These are phyloP conservation scores for Cladochytrium replicatum DNA, from an alignment of 192 early-diverging fungal species.

Conservation along the genomic window DNA sequence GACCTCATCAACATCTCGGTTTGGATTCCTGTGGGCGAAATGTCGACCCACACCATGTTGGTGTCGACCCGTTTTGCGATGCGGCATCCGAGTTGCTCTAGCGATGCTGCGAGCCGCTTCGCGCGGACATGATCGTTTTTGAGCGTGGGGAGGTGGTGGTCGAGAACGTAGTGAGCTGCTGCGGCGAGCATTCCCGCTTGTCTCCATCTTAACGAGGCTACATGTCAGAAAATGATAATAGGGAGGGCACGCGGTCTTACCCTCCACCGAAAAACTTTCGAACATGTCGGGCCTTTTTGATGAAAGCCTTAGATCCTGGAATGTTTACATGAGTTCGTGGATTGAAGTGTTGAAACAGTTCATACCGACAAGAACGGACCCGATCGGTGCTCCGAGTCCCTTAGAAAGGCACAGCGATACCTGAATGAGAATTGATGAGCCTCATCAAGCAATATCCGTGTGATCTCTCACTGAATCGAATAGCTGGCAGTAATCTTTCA, in stretches of 20 bases:
- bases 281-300: slow-evolving; percentile 71
- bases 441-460: no score
- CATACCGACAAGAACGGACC: slow-evolving; percentile 72
- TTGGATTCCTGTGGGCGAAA: slow-evolving; percentile 29
- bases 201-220: slow-evolving; percentile 52
- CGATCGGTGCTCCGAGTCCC: slow-evolving; percentile 85
- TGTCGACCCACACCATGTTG: slow-evolving; percentile 80
- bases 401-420: slow-evolving; percentile 83
- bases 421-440: slow-evolving; percentile 5
- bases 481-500: slow-evolving; percentile 57
- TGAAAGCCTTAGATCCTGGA: slow-evolving; percentile 34
- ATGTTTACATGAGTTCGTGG: no score
- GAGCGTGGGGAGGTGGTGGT: slow-evolving; percentile 62
- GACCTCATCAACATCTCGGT: slow-evolving; percentile 34
- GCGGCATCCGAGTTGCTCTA: slow-evolving; percentile 51
- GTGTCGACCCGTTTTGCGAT: slow-evolving; percentile 63
- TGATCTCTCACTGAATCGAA: slow-evolving; percentile 55
- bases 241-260: slow-evolving; percentile 10
- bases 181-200: slow-evolving; percentile 80
- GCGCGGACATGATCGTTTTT: slow-evolving; percentile 55
- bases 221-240: neutral
- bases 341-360: neutral
- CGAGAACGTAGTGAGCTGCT: slow-evolving; percentile 62
- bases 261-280: slow-evolving; percentile 88
- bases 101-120: slow-evolving; percentile 43